Evolutionary conservation across 1,139 yeast species (phyloP).

Genomic region (Blastobotrys apis): DNA sequence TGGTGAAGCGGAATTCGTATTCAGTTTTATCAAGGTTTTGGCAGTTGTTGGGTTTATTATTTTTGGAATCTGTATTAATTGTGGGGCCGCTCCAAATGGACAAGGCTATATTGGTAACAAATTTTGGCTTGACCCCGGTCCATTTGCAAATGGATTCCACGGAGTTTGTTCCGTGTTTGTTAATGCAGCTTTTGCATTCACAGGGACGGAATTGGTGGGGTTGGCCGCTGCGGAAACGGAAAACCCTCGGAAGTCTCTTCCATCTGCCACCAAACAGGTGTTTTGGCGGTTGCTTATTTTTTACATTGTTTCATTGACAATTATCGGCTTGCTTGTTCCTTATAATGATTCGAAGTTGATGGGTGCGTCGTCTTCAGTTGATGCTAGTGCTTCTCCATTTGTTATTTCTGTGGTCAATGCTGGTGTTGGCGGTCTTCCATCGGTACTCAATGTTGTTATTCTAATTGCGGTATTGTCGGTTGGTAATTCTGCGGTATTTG

Average conservation of each 20-base stretch:
- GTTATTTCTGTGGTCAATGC: slow-evolving; percentile 61
- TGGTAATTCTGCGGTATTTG: slow-evolving; percentile 74
- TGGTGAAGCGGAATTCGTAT: slow-evolving; percentile 65
- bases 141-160: slow-evolving; percentile 62
- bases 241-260: slow-evolving; percentile 65
- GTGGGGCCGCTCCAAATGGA: slow-evolving; percentile 66
- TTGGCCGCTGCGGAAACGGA: slow-evolving; percentile 81
- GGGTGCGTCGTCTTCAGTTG: slow-evolving; percentile 44
- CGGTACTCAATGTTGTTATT: slow-evolving; percentile 69
- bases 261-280: slow-evolving; percentile 67
- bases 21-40: slow-evolving; percentile 52
- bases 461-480: slow-evolving; percentile 64
- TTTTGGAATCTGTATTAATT: slow-evolving; percentile 54
- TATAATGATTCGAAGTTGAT: slow-evolving; percentile 48
- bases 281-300: slow-evolving; percentile 67
- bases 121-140: slow-evolving; percentile 61
- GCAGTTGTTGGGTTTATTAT: slow-evolving; percentile 63
- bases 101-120: slow-evolving; percentile 61
- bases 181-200: slow-evolving; percentile 82
- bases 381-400: slow-evolving; percentile 64
- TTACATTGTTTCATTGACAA: slow-evolving; percentile 54
- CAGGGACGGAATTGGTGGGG: slow-evolving; percentile 79
- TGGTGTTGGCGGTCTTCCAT: slow-evolving; percentile 58
- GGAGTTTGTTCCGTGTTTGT: slow-evolving; percentile 79
- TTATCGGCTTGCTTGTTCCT: slow-evolving; percentile 62